Evolutionary conservation across 2,329 filamentous ascomycete species (phyloP).

Genomic region (Trichoderma lentiforme): DNA sequence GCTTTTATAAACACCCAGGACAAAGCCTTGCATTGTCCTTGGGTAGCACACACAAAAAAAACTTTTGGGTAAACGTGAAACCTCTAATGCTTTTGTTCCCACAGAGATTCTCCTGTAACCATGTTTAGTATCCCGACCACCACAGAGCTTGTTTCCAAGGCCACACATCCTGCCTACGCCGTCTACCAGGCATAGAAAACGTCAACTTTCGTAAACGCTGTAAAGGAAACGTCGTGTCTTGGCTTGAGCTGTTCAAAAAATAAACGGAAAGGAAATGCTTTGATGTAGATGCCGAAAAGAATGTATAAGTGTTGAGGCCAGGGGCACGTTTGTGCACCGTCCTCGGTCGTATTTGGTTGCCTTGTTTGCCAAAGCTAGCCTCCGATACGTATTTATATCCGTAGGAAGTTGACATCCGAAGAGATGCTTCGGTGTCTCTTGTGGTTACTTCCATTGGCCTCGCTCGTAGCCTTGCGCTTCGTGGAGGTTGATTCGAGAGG

Average conservation of each 20-base stretch:
- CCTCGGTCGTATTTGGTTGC: slow-evolving; percentile 41
- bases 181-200: slow-evolving; percentile 9
- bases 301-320: slow-evolving; percentile 32
- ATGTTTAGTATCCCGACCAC: slow-evolving; percentile 16
- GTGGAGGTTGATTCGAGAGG: slow-evolving; percentile 47
- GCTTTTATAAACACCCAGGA: neutral
- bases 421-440: slow-evolving; percentile 59
- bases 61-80: slow-evolving; percentile 17
- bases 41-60: slow-evolving; percentile 5
- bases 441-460: slow-evolving; percentile 40
- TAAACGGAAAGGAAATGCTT: neutral
- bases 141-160: slow-evolving; percentile 14
- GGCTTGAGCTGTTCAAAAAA: neutral
- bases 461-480: slow-evolving; percentile 54
- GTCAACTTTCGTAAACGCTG: slow-evolving; percentile 2
- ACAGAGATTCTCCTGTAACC: slow-evolving; percentile 12
- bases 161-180: slow-evolving; percentile 13
- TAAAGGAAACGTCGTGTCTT: slow-evolving; percentile 5
- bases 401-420: slow-evolving; percentile 51
- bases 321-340: slow-evolving; percentile 43
- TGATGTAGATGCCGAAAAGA: slow-evolving; percentile 9
- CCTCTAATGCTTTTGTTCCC: slow-evolving; percentile 17
- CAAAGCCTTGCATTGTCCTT: neutral
- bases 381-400: slow-evolving; percentile 35
- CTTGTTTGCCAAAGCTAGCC: neutral